Base-by-base conservation (phyloP, 176 grass and related monocot genomes). In the Ananas comosus region DNA sequence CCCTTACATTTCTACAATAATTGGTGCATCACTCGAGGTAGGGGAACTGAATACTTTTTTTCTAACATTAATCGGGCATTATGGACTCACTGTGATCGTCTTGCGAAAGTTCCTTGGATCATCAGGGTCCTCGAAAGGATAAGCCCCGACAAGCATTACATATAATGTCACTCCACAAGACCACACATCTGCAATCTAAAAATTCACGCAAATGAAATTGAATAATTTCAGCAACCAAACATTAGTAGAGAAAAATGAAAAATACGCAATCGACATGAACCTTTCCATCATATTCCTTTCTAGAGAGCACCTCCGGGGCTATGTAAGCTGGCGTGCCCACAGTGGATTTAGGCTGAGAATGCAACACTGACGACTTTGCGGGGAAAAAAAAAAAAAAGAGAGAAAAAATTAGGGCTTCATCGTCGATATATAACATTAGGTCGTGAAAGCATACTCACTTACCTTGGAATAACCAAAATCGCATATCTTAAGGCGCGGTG, bases 381-480 rank as follows among this genome's bases (percentile, higher is more conserved):
- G 83, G 1, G 22, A 1, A 23, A 8, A 70, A 82, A 65, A 64
- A 25, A 23, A 49, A 6, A 12, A 63, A 11, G 69, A 29, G 1
- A 68, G 16, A 2, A 63, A 19, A 17, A 9, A 63, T 79, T 33
- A 82, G 59, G 72, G 12, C 10, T 50, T 7, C 51, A 2, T 51
- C 12, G 12, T 13, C 17, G 33, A 21, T 13, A 51, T 13, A 51
- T 23, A 25, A 13, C 12, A 12, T 14, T 51, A 13, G 2, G 12
- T 21, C 49, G 51, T 28, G 22, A 24, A 14, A 25, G n/a, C 21
- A 13, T 42, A 59, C 24, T 72, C 3, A 49, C 18, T 27, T 87
- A 96, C 93, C 84, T 96, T 96, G 59, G 93, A 96, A 70, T 96
- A 96, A 78, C 93, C 93, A n/a, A 96, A 96, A 89, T 96, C 93